Evolutionary conservation across 768 basidiomycete species (phyloP).

Genomic region (Termitomyces sp.): DNA sequence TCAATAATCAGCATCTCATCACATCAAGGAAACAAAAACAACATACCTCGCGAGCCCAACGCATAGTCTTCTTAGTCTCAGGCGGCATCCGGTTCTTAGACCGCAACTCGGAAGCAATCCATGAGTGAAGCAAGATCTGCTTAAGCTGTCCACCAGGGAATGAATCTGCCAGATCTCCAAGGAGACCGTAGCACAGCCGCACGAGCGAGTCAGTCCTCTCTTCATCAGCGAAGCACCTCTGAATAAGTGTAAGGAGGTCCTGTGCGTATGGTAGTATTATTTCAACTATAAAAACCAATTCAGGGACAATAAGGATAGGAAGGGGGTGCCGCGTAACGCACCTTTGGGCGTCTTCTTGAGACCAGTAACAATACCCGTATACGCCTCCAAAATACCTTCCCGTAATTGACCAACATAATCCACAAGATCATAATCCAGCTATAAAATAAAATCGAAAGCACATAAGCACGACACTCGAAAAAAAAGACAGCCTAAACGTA

Average conservation of each 20-base stretch:
- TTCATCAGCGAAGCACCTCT: slow-evolving; percentile 72
- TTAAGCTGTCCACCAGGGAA: slow-evolving; percentile 82
- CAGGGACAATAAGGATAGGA: not conserved
- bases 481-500: slow-evolving; percentile 29
- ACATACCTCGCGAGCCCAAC: slow-evolving; percentile 90
- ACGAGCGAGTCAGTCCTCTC: slow-evolving; percentile 77
- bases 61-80: slow-evolving; percentile 84
- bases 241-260: slow-evolving; percentile 75
- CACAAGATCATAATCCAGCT: slow-evolving; percentile 84
- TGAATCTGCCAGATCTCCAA: slow-evolving; percentile 90
- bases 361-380: slow-evolving; percentile 90
- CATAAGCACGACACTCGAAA: not conserved
- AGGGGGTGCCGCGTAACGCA: slow-evolving; percentile 20
- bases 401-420: slow-evolving; percentile 89
- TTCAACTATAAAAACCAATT: slow-evolving; percentile 23
- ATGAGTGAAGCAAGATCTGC: slow-evolving; percentile 69
- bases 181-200: slow-evolving; percentile 73
- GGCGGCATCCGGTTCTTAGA: slow-evolving; percentile 65
- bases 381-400: slow-evolving; percentile 95
- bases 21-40: not conserved
- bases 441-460: not conserved
- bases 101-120: slow-evolving; percentile 72
- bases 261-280: slow-evolving; percentile 66
- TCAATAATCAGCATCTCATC: not conserved
- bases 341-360: slow-evolving; percentile 82